Evolutionary conservation across 495 filamentous ascomycete genomes (phyloP).

Genomic region (Trichoderma reesei): DNA sequence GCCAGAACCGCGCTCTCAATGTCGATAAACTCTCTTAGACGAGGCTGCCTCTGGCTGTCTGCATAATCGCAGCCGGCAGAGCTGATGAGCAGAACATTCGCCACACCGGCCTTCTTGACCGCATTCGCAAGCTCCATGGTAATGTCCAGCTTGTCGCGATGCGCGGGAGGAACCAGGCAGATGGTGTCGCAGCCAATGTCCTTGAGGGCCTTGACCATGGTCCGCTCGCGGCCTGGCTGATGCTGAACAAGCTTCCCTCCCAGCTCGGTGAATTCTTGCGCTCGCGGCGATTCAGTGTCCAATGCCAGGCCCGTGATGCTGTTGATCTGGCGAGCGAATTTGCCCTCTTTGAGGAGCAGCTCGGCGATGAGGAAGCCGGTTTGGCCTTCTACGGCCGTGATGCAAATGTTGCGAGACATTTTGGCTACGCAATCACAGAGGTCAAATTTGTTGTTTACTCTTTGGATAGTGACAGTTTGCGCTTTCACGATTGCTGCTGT

Average conservation of each 20-base stretch:
- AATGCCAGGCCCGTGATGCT: too few species aligned
- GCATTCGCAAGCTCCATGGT: constrained; percentile 39
- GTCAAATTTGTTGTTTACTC: too few species aligned
- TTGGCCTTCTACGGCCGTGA: too few species aligned
- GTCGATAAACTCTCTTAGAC: constrained; percentile 45
- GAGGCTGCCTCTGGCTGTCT: constrained; percentile 39
- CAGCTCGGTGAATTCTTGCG: not conserved
- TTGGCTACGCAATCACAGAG: too few species aligned
- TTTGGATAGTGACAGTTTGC: too few species aligned
- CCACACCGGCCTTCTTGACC: constrained; percentile 39
- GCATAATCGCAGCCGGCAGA: constrained; percentile 47
- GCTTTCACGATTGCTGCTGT: too few species aligned
- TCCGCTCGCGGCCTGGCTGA: constrained; percentile 27
- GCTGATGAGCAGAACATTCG: constrained; percentile 43
- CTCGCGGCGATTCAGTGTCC: too few species aligned
- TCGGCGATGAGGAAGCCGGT: too few species aligned
- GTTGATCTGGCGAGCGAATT: too few species aligned
- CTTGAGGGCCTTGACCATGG: constrained; percentile 29
- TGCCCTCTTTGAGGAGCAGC: too few species aligned
- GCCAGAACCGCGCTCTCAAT: constrained; percentile 38
- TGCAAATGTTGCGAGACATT: too few species aligned
- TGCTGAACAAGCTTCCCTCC: not conserved
- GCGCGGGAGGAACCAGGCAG: constrained; percentile 43
- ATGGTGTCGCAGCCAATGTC: constrained; percentile 40
- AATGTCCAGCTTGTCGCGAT: constrained; percentile 39